Base-by-base conservation (phyloP, 2,329 filamentous ascomycete species). In the Lasiodiplodia gonubiensis region DNA sequence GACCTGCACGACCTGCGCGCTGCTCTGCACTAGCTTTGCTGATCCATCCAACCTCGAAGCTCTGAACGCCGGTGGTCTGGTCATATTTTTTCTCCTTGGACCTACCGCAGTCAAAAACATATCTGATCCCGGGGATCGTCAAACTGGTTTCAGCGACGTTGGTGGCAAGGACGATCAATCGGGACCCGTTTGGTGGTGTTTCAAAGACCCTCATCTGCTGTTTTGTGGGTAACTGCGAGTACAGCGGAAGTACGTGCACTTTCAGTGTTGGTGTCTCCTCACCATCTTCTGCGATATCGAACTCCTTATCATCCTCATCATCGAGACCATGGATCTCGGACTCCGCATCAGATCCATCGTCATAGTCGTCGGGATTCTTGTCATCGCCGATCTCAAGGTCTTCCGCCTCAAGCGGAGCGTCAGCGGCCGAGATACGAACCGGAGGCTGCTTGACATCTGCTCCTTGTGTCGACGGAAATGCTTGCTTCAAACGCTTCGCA, bases 121-220 rank as follows among this genome's bases (percentile, higher is more conserved):
- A 99, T 69, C 92, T 89, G 69, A 97, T 94, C 1, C 93, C 94
- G 0, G 95, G 94, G 67, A 99, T 99, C 0, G 95, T 99, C 76
- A 99, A 85, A 86, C 92, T 96, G 0, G 95, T 99, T 79, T 99
- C 95, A 0, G 95, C 95, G 53, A 99, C 93, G 78, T 99, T 99
- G 52, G 95, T 99, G 0, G 95, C 93, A 49, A 99, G 81, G 4
- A 99, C 91, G 63, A 99, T 92, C 27, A 95, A 86, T 10, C 95
- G 89, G 10, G 91, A 91, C 18, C 91, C 92, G 66, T 94, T 91
- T 0, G 94, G 94, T 0, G 92, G 88, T 0, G 90, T 85, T 70
- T 97, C 90, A 73, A 99, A 99, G 11, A 99, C 93, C 68, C 89
- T 88, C 76, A 97, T 86, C 79, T 99, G 95, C 74, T 98, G 93